Evolutionary conservation across 257 asterid genomes (phyloP).

Genomic region (Solanum ossicruentum): DNA sequence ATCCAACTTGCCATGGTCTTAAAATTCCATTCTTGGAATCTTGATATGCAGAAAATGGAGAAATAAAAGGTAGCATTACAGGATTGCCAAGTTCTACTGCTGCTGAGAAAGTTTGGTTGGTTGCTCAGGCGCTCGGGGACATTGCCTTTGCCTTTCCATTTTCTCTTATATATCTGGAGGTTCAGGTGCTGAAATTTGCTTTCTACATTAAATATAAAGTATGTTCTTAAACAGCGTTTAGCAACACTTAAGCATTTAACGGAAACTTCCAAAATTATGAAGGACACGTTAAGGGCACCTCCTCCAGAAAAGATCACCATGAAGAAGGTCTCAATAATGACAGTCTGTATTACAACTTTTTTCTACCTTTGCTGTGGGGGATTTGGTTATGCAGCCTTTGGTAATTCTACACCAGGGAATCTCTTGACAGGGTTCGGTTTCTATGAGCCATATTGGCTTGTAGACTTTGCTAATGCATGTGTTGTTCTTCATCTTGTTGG

Average conservation of each 20-base stretch:
- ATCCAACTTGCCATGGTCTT: background rate
- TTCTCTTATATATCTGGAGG: conserved; percentile 39
- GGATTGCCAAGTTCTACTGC: conserved; percentile 36
- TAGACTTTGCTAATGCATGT: conserved; percentile 81
- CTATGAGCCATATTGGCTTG: conserved; percentile 73
- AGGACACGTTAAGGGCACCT: conserved; percentile 60
- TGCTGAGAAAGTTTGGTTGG: conserved; percentile 40
- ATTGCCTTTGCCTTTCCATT: conserved; percentile 73
- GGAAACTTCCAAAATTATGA: background rate
- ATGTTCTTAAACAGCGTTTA: background rate
- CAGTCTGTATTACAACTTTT: conserved; percentile 42
- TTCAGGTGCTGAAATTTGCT: conserved; percentile 36
- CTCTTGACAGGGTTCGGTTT: conserved; percentile 81
- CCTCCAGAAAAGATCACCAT: conserved; percentile 60
- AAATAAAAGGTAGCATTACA: conserved; percentile 39
- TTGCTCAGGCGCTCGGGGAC: conserved; percentile 62
- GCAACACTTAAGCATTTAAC: background rate
- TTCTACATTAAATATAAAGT: background rate
- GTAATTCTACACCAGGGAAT: conserved; percentile 74
- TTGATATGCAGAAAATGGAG: conserved; percentile 42
- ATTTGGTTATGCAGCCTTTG: conserved; percentile 86
- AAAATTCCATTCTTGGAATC: background rate
- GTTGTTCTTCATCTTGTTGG: conserved; percentile 67
- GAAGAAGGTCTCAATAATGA: conserved; percentile 53
- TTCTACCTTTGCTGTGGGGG: conserved; percentile 89